Base-by-base conservation (phyloP, 2,329 filamentous ascomycete genomes). In the Aquanectria penicillioides region DNA sequence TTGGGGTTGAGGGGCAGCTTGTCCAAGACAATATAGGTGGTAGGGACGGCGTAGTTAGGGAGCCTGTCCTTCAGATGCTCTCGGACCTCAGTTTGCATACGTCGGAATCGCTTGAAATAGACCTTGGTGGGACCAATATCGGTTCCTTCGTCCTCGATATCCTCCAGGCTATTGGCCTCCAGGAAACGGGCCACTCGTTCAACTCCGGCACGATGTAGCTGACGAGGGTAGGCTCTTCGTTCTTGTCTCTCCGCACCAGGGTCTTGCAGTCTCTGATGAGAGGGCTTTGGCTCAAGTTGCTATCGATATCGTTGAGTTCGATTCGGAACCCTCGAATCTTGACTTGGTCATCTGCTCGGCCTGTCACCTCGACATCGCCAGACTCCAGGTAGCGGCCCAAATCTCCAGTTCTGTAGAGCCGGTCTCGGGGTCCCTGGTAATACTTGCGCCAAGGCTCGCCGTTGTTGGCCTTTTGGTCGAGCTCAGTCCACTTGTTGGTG, bases 271-370 rank as follows among this genome's bases (percentile, higher is more conserved):
- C 94, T 34, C 92, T 85, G 20, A 98, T 86, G 20, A 96, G 78
- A 1, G 86, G 87, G 76, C 92, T 86, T 38, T 88, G 84, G 51
- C 87, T 90, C 41, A 97, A 79, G 73, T 97, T 89, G 36, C 83
- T 90, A 75, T 98, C 94, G 66, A 98, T 97, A 66, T 98, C 95
- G 63, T 90, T 90, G 40, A 98, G 87, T 78, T 99, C 95, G 66
- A 99, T 97, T 61, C 94, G 86, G 83, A 97, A 98, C 2, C 94
- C 94, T 59, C 95, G 90, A 65, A 98, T 94, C 81, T 98, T 99
- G 79, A 97, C 92, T 73, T 98, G 94, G 66, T 90, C 86, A 71
- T 98, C 94, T 20, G 88, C 88, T 57, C 95, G 85, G 18, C 94
- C 94, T 9, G 90, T 89, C 71, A 88, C 91, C 70, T 91, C 90